Evolutionary conservation across 2,329 filamentous ascomycete species (phyloP).

Genomic region (Beauveria asiatica): DNA sequence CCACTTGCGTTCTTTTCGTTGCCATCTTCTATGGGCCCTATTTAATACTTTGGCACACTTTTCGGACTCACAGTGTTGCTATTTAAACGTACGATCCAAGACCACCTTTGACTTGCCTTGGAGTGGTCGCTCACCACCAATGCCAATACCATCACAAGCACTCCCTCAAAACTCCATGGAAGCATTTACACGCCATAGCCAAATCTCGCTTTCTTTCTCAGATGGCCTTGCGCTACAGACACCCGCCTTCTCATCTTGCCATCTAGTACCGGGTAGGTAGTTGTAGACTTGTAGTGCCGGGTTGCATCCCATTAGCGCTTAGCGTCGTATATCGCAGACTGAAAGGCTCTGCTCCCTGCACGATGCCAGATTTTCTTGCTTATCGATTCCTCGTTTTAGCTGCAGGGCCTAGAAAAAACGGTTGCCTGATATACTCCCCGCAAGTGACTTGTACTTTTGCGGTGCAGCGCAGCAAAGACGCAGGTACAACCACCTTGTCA

Average conservation of each 20-base stretch:
- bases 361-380: background rate
- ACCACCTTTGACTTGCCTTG: too few species aligned
- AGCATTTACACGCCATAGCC: too few species aligned
- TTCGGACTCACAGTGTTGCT: too few species aligned
- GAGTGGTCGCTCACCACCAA: background rate
- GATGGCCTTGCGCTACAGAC: background rate
- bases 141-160: too few species aligned
- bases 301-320: conserved; percentile 6
- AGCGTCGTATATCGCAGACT: background rate
- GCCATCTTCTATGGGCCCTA: too few species aligned
- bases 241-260: too few species aligned
- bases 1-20: too few species aligned
- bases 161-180: too few species aligned
- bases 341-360: background rate
- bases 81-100: too few species aligned
- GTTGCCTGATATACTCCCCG: background rate
- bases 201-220: background rate
- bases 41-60: too few species aligned
- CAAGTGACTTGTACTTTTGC: conserved; percentile 1
- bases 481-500: background rate
- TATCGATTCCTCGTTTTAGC: background rate
- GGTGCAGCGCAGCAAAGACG: background rate
- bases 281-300: background rate
- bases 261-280: background rate
- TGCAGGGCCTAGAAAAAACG: background rate